Evolutionary conservation across 495 filamentous ascomycete species (phyloP).

Genomic region (Bacidia rubella): DNA sequence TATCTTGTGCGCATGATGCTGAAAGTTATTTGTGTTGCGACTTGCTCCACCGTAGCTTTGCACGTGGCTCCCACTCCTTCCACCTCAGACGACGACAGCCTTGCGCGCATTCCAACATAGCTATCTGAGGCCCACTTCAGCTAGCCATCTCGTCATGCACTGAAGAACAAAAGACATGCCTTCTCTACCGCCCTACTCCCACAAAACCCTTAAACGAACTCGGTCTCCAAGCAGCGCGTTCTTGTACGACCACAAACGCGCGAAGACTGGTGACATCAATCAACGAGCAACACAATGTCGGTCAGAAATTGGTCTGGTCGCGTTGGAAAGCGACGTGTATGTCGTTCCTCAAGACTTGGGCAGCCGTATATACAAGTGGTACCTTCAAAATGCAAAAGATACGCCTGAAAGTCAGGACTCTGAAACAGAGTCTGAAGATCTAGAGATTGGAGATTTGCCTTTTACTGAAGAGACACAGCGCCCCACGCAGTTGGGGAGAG

Average conservation of each 20-base stretch:
- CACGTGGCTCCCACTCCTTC: too few species aligned
- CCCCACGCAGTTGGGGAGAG: background rate
- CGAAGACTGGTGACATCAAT: background rate
- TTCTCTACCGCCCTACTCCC: background rate
- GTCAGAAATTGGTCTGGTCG: background rate
- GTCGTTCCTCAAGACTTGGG: background rate
- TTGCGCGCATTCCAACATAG: too few species aligned
- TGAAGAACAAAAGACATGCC: background rate
- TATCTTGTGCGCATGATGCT: too few species aligned
- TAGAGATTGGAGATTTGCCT: background rate
- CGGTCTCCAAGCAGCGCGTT: background rate
- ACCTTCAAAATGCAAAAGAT: background rate
- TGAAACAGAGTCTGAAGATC: background rate
- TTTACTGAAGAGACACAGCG: background rate
- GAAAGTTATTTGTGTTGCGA: too few species aligned
- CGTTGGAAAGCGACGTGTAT: background rate
- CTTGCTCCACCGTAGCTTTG: too few species aligned
- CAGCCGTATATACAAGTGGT: background rate
- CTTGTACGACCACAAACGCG: background rate
- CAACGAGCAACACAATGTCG: background rate
- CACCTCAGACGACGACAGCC: too few species aligned
- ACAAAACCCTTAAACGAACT: background rate
- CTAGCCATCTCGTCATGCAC: too few species aligned
- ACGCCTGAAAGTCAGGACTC: background rate
- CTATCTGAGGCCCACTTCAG: too few species aligned